Conservation (phyloP, 768 basidiomycete genomes). For the Mycena latifolia region DNA sequence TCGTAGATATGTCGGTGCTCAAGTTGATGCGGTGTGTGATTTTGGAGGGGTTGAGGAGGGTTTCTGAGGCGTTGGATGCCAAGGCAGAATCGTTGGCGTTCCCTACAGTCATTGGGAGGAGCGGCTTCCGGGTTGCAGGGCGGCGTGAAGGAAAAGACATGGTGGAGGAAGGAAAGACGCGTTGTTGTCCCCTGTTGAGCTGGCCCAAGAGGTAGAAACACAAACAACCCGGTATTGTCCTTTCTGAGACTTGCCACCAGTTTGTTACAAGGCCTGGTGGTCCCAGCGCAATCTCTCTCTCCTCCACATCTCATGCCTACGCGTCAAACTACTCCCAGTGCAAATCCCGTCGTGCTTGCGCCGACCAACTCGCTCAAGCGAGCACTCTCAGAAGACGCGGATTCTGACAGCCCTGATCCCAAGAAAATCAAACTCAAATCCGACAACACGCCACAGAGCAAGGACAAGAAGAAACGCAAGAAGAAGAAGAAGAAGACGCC, state of each 20-base stretch:
- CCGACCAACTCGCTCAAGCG: constrained; percentile 49
- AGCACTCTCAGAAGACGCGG: constrained; percentile 43
- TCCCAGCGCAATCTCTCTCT: too few species aligned
- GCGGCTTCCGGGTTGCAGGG: constrained; percentile 20
- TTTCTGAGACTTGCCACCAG: too few species aligned
- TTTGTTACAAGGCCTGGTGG: too few species aligned
- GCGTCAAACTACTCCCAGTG: constrained; percentile 51
- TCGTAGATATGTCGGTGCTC: constrained; percentile 1
- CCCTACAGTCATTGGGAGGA: constrained; percentile 22
- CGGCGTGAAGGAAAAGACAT: constrained; percentile 28
- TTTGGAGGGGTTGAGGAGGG: constrained; percentile 21
- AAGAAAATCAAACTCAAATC: constrained; percentile 49
- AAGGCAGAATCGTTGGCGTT: constrained; percentile 18
- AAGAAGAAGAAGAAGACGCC: constrained; percentile 53
- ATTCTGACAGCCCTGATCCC: constrained; percentile 39
- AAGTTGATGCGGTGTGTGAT: constrained; percentile 26
- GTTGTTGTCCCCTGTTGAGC: too few species aligned
- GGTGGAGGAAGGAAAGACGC: not conserved
- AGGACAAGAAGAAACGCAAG: constrained; percentile 55
- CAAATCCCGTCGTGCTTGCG: constrained; percentile 41
- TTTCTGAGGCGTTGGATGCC: constrained; percentile 29
- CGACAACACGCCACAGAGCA: constrained; percentile 40
- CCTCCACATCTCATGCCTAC: constrained; percentile 37
- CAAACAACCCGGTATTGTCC: not conserved
- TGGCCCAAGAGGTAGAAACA: too few species aligned